These are phyloP conservation scores for Penicillium sp. DNA, from an alignment of 2,329 filamentous ascomycete species.

Conservation along the genomic window DNA sequence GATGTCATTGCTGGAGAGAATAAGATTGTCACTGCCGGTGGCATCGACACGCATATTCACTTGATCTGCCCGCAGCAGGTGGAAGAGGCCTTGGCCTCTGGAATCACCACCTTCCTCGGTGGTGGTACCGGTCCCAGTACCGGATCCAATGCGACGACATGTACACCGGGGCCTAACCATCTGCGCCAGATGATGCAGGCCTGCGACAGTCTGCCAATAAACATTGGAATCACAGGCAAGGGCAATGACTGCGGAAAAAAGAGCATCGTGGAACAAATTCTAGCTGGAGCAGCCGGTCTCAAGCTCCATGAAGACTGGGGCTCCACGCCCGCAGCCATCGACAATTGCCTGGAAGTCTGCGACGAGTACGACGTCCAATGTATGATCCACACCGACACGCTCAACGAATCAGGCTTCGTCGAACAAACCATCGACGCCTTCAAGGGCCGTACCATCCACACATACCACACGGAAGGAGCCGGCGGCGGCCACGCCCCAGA, in stretches of 20 bases:
- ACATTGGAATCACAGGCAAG: conserved; percentile 89
- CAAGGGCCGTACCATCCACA: conserved; percentile 86
- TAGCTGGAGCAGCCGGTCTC: conserved; percentile 82
- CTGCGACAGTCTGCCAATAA: conserved; percentile 76
- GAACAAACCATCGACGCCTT: conserved; percentile 86
- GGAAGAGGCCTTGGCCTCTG: conserved; percentile 77
- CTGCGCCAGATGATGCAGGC: conserved; percentile 90
- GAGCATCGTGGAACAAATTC: conserved; percentile 75
- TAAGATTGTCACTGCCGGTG: conserved; percentile 88
- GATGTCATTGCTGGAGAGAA: conserved; percentile 90
- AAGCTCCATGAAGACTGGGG: conserved; percentile 99
- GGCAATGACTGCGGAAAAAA: conserved; percentile 76
- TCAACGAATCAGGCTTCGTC: conserved; percentile 97
- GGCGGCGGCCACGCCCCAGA: conserved; percentile 94
- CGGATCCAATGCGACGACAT: conserved; percentile 88
- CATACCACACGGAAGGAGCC: conserved; percentile 94
- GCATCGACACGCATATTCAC: conserved; percentile 87
- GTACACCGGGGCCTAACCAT: conserved; percentile 81
- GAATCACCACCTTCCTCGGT: conserved; percentile 86
- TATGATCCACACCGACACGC: conserved; percentile 91
- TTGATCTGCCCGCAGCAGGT: conserved; percentile 94
- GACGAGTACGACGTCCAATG: conserved; percentile 92
- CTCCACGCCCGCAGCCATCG: conserved; percentile 84
- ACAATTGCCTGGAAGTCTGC: conserved; percentile 80
- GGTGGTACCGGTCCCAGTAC: conserved; percentile 93